Conservation (phyloP, 176 grass and related monocot species). For the Pontederia paniculata region DNA sequence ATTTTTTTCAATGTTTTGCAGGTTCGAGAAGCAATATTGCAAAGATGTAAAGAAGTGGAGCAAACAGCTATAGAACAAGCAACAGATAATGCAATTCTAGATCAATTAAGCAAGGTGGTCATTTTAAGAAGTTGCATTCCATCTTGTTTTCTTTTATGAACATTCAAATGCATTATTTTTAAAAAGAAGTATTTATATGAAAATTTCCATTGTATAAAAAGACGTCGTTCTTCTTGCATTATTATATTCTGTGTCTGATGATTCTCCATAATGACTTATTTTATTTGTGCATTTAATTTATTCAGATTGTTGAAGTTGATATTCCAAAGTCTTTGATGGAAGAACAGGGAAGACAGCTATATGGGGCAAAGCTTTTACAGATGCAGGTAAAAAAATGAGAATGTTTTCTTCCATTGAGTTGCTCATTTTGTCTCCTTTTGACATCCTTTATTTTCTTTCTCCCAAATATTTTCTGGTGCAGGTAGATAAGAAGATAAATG, state of each 20-base stretch:
- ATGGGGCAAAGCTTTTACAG: conserved; percentile 83
- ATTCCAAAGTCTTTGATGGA: conserved; percentile 83
- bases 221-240: neutral
- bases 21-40: conserved; percentile 69
- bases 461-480: conserved; percentile 27
- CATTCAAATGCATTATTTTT: neutral
- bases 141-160: neutral
- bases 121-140: conserved; percentile 20
- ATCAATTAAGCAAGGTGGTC: conserved; percentile 64
- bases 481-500: conserved; percentile 78
- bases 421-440: conserved; percentile 20
- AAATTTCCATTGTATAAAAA: neutral
- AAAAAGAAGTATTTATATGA: neutral
- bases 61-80: conserved; percentile 96
- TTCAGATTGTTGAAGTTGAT: conserved; percentile 87
- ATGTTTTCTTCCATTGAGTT: conserved; percentile 4
- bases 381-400: conserved; percentile 51
- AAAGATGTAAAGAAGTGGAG: conserved; percentile 85
- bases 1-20: conserved; percentile 18
- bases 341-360: conserved; percentile 92
- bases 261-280: neutral
- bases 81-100: conserved; percentile 93
- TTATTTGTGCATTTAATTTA: conserved; percentile 14
- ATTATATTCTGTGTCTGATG: neutral
- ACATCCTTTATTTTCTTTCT: conserved; percentile 1